phyloP scores from a whole-genome alignment of 2,329 filamentous ascomycete species.

The Fusarium denticulatum region DNA sequence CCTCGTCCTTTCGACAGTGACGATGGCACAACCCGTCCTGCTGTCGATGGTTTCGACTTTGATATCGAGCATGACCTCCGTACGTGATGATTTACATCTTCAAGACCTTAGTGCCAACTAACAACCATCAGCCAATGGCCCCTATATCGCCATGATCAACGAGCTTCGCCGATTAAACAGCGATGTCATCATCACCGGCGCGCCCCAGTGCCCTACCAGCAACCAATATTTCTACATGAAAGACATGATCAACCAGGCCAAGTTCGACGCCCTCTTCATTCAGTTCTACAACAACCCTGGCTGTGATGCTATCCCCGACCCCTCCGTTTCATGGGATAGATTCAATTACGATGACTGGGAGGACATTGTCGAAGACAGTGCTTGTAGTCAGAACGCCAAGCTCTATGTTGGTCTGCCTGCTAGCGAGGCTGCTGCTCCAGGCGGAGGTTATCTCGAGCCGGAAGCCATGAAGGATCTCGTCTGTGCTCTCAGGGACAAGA shows the following conservation, averaged over 20 bases:
- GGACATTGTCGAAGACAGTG: conserved; percentile 45
- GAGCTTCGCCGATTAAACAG: conserved; percentile 47
- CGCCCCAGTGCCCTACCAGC: conserved; percentile 56
- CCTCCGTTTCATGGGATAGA: conserved; percentile 41
- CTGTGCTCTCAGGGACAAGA: conserved; percentile 50
- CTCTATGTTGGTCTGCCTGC: conserved; percentile 58
- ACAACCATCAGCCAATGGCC: conserved; percentile 44
- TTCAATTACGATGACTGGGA: conserved; percentile 59
- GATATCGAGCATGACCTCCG: conserved; percentile 51
- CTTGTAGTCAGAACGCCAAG: conserved; percentile 54
- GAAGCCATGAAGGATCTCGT: conserved; percentile 50
- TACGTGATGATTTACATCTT: conserved; percentile 31
- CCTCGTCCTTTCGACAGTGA: conserved; percentile 53
- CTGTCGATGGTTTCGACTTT: conserved; percentile 56
- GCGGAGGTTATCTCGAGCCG: conserved; percentile 50
- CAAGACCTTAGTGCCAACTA: neutral
- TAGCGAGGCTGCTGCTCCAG: conserved; percentile 38
- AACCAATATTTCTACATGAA: conserved; percentile 46
- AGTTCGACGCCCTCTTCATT: conserved; percentile 57
- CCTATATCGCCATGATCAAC: conserved; percentile 53
- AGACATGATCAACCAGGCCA: conserved; percentile 51
- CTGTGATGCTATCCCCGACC: conserved; percentile 50
- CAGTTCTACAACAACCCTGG: conserved; percentile 61
- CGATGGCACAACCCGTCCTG: conserved; percentile 33
- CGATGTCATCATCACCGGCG: conserved; percentile 53